Conservation (phyloP, 352 stramenopile species). For the Globisporangium megalacanthum region DNA sequence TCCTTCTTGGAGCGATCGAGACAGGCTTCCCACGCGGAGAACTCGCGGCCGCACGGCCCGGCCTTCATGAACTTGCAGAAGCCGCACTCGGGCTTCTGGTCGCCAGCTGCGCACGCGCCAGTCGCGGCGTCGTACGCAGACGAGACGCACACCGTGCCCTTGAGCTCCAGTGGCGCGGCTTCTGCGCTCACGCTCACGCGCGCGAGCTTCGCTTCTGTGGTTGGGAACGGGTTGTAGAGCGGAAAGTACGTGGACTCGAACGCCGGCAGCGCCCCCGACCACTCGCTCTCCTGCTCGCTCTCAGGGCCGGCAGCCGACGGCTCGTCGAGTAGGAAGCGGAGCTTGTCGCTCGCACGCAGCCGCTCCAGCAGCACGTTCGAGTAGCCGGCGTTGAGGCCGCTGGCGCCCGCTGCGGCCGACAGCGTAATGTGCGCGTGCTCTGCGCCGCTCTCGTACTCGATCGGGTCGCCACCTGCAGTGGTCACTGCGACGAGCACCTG, state of each 20-base stretch:
- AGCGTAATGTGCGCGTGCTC: constrained; percentile 57
- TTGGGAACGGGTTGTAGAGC: constrained; percentile 78
- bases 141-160: constrained; percentile 63
- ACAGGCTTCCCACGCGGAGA: constrained; percentile 80
- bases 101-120: constrained; percentile 35
- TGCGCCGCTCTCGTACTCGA: constrained; percentile 35
- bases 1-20: constrained; percentile 69
- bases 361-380: constrained; percentile 75
- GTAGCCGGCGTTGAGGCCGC: constrained; percentile 45
- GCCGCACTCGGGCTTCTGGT: constrained; percentile 73
- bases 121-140: constrained; percentile 54
- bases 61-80: constrained; percentile 92
- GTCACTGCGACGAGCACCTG: constrained; percentile 62
- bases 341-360: constrained; percentile 55
- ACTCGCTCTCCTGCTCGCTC: constrained; percentile 16
- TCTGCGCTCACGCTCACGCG: constrained; percentile 4
- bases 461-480: constrained; percentile 55
- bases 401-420: constrained; percentile 37
- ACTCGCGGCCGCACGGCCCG: constrained; percentile 72
- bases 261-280: constrained; percentile 53
- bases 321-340: constrained; percentile 44
- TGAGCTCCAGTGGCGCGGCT: constrained; percentile 27
- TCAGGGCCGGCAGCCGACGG: neutral
- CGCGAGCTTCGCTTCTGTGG: constrained; percentile 33
- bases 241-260: constrained; percentile 72